Base-by-base conservation (phyloP, 1,139 yeast genomes). In the Candida dubliniensis region DNA sequence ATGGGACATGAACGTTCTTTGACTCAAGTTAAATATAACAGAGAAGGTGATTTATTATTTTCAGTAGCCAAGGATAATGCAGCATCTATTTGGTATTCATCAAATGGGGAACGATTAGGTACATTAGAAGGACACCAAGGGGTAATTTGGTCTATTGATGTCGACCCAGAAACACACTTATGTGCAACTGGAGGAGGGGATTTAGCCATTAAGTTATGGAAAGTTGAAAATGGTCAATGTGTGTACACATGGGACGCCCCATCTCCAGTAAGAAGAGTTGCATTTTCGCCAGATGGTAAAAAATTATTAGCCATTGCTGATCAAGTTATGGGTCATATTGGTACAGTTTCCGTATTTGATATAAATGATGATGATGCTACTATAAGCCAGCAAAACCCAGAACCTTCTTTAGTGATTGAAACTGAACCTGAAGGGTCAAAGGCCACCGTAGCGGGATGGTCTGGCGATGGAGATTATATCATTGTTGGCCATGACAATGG, bases 101-200 rank as follows among this genome's bases (percentile, higher is more conserved):
- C 87, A 53, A 93, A 91, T 64, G 99, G 99, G 57, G 99, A 95
- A 71, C 82, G 99, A 68, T 71, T 95, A 49, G 99, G 99, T 42
- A 93, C 99, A 47, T 81, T 89, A 55, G 82, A 80, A 49, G 79
- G 79, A 39, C 99, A 93, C 66, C 78, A 78, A 52, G 99, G 99
- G 82, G 88, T 97, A 49, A 85, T 93, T 60, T 90, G 96, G 95
- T 84, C 96, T 34, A 85, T 93, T 52, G 98, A 93, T 62, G 86
- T 90, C 43, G 95, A 88, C 64, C 73, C 77, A 39, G 75, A 76
- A 60, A 69, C 95, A 23, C 74, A 76, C 36, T 78, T 80, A 52
- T 83, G 89, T 56, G 82, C 84, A 47, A 91, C 99, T 4, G 98
- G 96, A 34, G 83, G 95, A 53, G 96, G 96, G 47, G 99, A 93